Base-by-base conservation (phyloP, 208 protist species). In the Naegleria lovaniensis region DNA sequence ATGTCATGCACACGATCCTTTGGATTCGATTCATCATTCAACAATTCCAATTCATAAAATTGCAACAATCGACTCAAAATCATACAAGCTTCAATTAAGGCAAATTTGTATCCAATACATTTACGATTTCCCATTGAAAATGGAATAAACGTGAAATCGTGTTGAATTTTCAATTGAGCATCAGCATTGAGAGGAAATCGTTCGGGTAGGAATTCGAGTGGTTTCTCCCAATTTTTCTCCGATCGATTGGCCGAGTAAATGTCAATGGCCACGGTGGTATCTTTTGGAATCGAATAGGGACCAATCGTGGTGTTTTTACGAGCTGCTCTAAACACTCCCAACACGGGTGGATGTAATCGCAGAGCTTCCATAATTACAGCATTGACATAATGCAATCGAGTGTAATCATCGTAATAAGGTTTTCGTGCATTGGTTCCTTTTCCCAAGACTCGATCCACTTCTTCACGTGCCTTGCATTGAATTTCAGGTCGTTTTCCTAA, bases 91-190 rank as follows among this genome's bases (percentile, higher is more conserved):
- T 88, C 85, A 11, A 88, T 36, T 38, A 59, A 36, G 16, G 85
- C 9, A 58, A 88, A 88, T 38, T 59, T 5, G 13, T 25, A 59
- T 59, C 85, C 85, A 89, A 67, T 89, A 40, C 85, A 89, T 11
- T 67, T 52, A 67, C 85, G 55, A 7, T 33, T 11, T 36, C 67
- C 67, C 16, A 79, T 36, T 9, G 29, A 36, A 36, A 79, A 79
- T 0, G 67, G 25, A 36, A 79, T 25, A 0, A 0, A 79, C 36
- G 67, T 36, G n/a, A 79, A 79, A 79, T 36, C 67, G n/a, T 79
- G 67, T 79, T 79, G 55, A 67, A 29, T 29, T 67, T 67, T 67
- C 22, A 67, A 29, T 67, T 67, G 55, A 67, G 55, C 4, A 29
- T 67, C 55, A 4, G 19, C 22, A 29, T 67, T 13, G 19, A 67